phyloP scores from a whole-genome alignment of 202 grass and related monocot genomes.

The Panicum virgatum region DNA sequence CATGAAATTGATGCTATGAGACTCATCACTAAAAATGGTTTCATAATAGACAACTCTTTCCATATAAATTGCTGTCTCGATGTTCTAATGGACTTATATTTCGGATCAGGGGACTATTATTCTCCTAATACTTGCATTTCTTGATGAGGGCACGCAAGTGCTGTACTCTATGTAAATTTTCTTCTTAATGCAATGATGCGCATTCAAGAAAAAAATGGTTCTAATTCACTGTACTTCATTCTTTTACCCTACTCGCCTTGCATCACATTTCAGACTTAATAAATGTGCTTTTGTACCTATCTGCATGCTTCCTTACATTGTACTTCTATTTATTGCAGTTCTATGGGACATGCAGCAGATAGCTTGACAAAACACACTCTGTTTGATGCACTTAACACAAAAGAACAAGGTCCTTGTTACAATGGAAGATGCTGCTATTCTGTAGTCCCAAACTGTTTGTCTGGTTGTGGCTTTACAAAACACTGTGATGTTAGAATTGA shows the following conservation, averaged over 20 bases:
- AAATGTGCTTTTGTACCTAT: conserved; percentile 24
- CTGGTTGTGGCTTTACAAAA: conserved; percentile 42
- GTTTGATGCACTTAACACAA: conserved; percentile 43
- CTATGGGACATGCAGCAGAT: conserved; percentile 42
- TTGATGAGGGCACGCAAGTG: neutral
- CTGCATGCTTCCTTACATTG: conserved; percentile 20
- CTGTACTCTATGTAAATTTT: neutral
- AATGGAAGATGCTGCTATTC: conserved; percentile 53
- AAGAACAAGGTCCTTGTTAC: conserved; percentile 37
- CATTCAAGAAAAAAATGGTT: neutral
- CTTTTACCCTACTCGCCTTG: neutral
- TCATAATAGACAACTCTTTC: neutral
- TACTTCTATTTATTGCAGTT: conserved; percentile 52
- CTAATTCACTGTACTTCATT: neutral
- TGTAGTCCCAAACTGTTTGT: conserved; percentile 47
- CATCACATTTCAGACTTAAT: conserved; percentile 19
- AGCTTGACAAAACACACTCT: conserved; percentile 32
- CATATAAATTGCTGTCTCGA: neutral
- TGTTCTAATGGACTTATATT: neutral
- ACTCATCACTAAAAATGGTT: neutral
- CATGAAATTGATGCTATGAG: too few relatives aligned
- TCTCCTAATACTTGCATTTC: neutral
- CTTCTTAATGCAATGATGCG: neutral
- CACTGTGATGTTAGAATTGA: conserved; percentile 42
- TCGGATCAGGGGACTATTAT: neutral